A percentile compares a stretch with the other conserved stretches of the same genome.
These are phyloP conservation scores for Erysiphe pulchra DNA, from an alignment of 2,329 filamentous ascomycete species.

Conservation along the genomic window DNA sequence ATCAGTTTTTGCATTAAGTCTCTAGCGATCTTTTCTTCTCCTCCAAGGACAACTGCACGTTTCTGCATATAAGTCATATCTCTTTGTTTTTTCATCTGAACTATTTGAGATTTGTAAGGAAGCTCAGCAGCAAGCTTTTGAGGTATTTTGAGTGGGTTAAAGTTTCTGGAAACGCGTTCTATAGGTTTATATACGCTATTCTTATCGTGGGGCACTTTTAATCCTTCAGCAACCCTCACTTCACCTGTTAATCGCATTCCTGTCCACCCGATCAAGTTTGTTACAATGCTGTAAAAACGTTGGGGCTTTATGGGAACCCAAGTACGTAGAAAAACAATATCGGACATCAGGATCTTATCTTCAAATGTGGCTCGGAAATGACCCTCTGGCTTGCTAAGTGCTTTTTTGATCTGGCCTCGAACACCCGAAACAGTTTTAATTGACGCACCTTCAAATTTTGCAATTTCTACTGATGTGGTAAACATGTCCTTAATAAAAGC, in stretches of 20 bases:
- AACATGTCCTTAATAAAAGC: constrained; percentile 99
- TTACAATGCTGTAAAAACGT: constrained; percentile 90
- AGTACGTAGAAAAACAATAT: constrained; percentile 85
- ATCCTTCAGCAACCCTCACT: constrained; percentile 50
- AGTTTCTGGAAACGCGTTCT: constrained; percentile 42
- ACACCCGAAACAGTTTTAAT: constrained; percentile 93
- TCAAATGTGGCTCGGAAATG: constrained; percentile 95
- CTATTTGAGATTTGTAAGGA: constrained; percentile 81
- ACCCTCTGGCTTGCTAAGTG: constrained; percentile 76
- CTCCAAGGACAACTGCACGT: constrained; percentile 62
- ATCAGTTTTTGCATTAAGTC: constrained; percentile 82
- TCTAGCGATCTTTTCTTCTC: constrained; percentile 72
- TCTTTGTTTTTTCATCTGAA: constrained; percentile 53
- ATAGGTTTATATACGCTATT: constrained; percentile 64
- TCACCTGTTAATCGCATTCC: constrained; percentile 87
- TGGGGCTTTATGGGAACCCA: constrained; percentile 94
- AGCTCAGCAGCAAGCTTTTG: constrained; percentile 57
- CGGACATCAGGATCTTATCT: constrained; percentile 90
- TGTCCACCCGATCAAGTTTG: constrained; percentile 74
- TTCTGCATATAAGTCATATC: constrained; percentile 82
- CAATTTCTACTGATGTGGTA: constrained; percentile 71
- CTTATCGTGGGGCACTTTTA: constrained; percentile 54
- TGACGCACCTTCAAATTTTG: constrained; percentile 89
- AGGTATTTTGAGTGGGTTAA: constrained; percentile 51
- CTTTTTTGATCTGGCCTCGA: constrained; percentile 89